Evolutionary conservation across 208 protist species (phyloP).

Genomic region (Leishmania braziliensis): DNA sequence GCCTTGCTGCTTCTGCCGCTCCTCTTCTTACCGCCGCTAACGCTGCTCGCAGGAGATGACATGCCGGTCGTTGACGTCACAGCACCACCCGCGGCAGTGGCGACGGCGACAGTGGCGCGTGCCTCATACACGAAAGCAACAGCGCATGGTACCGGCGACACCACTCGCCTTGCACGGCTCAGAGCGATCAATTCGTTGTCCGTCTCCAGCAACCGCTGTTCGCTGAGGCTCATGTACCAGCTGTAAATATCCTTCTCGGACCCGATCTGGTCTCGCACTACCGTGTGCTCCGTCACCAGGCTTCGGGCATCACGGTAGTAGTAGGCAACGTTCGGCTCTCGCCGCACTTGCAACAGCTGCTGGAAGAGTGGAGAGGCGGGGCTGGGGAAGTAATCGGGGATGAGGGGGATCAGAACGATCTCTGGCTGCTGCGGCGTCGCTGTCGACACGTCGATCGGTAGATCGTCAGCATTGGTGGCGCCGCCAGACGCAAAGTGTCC

Average conservation of each 20-base stretch:
- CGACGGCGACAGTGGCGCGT: background rate
- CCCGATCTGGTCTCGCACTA: slow-evolving; percentile 20
- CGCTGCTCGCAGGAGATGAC: background rate
- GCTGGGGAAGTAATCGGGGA: slow-evolving; percentile 66
- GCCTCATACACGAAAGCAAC: slow-evolving; percentile 62
- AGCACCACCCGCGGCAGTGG: background rate
- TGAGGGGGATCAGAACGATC: slow-evolving; percentile 64
- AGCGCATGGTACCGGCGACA: slow-evolving; percentile 62
- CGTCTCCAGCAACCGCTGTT: slow-evolving; percentile 62
- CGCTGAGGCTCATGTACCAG: slow-evolving; percentile 64
- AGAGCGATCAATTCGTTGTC: slow-evolving; percentile 61
- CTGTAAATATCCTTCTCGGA: slow-evolving; percentile 57
- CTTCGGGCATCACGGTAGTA: slow-evolving; percentile 49
- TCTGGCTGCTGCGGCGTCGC: slow-evolving; percentile 26
- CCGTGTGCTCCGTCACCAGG: slow-evolving; percentile 29
- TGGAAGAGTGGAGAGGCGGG: slow-evolving; percentile 47
- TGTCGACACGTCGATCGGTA: background rate
- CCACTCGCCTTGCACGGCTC: slow-evolving; percentile 48
- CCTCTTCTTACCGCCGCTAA: slow-evolving; percentile 6
- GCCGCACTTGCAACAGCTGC: slow-evolving; percentile 48
- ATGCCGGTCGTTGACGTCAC: background rate
- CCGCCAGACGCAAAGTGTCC: background rate
- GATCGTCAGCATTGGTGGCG: background rate
- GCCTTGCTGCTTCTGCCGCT: slow-evolving; percentile 3
- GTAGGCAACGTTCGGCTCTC: slow-evolving; percentile 41